Evolutionary conservation across 2,329 filamentous ascomycete genomes (phyloP), one percentile per base, ranked within the genome.

Genomic region (Epichloe aotearoae): DNA sequence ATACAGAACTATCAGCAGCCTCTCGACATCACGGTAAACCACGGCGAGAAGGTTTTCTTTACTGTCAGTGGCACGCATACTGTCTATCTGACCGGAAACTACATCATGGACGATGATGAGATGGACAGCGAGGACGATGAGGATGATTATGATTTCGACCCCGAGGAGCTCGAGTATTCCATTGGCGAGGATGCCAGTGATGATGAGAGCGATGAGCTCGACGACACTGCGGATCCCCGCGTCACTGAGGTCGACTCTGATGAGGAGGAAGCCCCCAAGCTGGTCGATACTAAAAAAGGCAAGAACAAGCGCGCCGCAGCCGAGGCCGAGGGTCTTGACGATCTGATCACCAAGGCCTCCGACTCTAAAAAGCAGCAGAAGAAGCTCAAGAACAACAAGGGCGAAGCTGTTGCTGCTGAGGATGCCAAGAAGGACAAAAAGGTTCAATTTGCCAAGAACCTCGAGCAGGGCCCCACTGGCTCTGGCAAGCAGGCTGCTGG

Each of bases 331-430:
- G 76, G 74, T 54, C 83, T 96, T 26, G 90, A 96, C 61, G 86
- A 87, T 57, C 71, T 95, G 68, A 94, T 96, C 63, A 78, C 83
- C 68, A 91, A 93, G 53, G 67, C 78, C 56, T 79, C 80, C 57
- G 84, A 89, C 60, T 66, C 76, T 59, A 96, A 96, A 80, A 96
- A 95, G 76, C 88, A 97, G 70, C 79, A 86, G 62, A 97, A 98
- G 84, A 96, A 96, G 79, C 79, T 91, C 57, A 95, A 95, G 83
- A 96, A 95, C 79, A 97, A 97, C 77, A 88, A 95, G 67, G 93
- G 91, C 59, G 86, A 96, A 66, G 83, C 93, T 53, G 80, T 85
- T 53, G 71, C 76, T 48, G 71, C 73, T 43, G 79, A 83, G 60
- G 72, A 77, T 57, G 72, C 77, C 58, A 71, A 77, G 58, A 82